Evolutionary conservation across 169 alveolate species (phyloP).

Genomic region (Eimeria mitis): DNA sequence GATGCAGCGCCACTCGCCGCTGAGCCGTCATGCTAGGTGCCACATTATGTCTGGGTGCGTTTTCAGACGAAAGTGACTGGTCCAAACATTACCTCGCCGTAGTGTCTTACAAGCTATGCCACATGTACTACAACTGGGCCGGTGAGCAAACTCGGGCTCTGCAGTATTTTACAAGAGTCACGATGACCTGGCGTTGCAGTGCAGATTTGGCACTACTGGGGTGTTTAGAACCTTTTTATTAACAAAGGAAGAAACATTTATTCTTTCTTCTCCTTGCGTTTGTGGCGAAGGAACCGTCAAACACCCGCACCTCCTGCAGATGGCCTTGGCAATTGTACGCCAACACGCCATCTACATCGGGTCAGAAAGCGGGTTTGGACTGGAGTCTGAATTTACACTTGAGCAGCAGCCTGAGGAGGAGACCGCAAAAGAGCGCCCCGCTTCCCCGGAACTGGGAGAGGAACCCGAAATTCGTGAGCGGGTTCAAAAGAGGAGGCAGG

Average conservation of each 20-base stretch:
- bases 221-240: neutral
- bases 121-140: constrained; percentile 74
- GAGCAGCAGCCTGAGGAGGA: neutral
- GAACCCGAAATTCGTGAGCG: constrained; percentile 59
- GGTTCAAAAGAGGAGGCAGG: constrained; percentile 55
- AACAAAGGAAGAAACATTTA: neutral
- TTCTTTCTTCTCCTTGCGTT: neutral
- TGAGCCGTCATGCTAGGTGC: neutral
- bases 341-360: constrained; percentile 61
- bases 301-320: constrained; percentile 69
- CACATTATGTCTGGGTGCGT: neutral
- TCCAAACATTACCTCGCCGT: constrained; percentile 62
- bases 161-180: neutral
- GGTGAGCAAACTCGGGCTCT: neutral
- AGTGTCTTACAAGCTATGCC: constrained; percentile 61
- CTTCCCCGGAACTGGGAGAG: constrained; percentile 57
- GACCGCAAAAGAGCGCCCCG: neutral
- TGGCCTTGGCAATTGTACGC: constrained; percentile 67
- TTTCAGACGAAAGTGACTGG: constrained; percentile 69
- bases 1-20: neutral
- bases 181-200: neutral
- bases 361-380: constrained; percentile 59
- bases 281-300: constrained; percentile 54
- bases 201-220: neutral
- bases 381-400: constrained; percentile 34